These are phyloP conservation scores for Thalassiosira mediterranea DNA, from an alignment of 352 stramenopile species.

Conservation along the genomic window DNA sequence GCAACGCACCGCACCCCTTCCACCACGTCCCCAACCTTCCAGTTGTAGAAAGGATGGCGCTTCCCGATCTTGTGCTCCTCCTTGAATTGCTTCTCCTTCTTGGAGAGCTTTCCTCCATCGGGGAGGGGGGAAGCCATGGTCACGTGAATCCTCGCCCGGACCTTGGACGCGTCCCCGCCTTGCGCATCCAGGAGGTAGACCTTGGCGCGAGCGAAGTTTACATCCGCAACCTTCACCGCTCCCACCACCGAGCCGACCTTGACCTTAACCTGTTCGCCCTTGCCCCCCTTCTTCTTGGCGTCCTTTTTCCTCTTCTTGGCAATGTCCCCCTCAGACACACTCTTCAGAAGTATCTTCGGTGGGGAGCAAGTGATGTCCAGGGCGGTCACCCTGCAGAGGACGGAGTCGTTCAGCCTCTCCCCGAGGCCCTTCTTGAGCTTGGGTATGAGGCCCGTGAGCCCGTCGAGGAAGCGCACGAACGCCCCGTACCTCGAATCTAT, in stretches of 20 bases:
- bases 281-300: constrained; percentile 17
- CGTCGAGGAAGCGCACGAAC: constrained; percentile 82
- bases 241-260: constrained; percentile 66
- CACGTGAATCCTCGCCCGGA: constrained; percentile 67
- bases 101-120: constrained; percentile 39
- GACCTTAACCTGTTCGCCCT: constrained; percentile 18
- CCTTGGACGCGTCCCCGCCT: constrained; percentile 26
- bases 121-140: constrained; percentile 53
- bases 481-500: constrained; percentile 75
- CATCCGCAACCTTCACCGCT: constrained; percentile 60
- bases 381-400: constrained; percentile 71
- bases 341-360: constrained; percentile 73
- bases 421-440: constrained; percentile 78
- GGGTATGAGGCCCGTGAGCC: constrained; percentile 81
- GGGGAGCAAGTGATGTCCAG: constrained; percentile 71
- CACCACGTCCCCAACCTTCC: constrained; percentile 65
- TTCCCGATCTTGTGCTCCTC: constrained; percentile 65
- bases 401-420: constrained; percentile 66
- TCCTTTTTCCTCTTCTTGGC: constrained; percentile 41
- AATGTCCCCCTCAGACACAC: constrained; percentile 43
- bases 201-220: constrained; percentile 68
- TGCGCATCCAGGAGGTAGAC: constrained; percentile 54
- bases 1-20: constrained; percentile 58
- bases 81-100: constrained; percentile 51
- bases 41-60: constrained; percentile 79